Base-by-base conservation (phyloP, 306 rosid genomes). In the Luffa acutangula region DNA sequence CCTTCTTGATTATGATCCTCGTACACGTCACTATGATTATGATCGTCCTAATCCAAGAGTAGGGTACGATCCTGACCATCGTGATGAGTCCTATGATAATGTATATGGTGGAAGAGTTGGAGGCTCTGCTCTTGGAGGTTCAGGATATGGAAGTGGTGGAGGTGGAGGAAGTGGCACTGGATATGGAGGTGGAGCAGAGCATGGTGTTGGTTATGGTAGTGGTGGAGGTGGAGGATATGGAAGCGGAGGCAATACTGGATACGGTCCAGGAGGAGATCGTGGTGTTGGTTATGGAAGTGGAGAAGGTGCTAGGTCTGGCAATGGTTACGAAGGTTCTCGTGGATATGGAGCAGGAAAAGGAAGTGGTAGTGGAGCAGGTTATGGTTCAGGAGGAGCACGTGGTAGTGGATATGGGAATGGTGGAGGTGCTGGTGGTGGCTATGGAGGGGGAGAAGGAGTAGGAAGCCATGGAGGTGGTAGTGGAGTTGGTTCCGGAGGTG, bases 361-460 rank as follows among this genome's bases (percentile, higher is more conserved):
- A 21, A 82, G 77, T 18, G 82, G 80, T 33, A 83, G 78, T 9
- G 49, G 49, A 45, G 10, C 49, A 45, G 65, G 74, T n/a, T 86
- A 86, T 41, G 80, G 83, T 2, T 56, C 51, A 8, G 82, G 46
- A 31, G 75, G 33, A 25, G 31, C 31, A 25, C 0, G 85, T 58
- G 91, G 80, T 25, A 74, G 33, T 54, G 84, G 85, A n/a, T 86
- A 89, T 6, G 91, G 91, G 11, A 80, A 69, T 21, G 84, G 81
- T 12, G 21, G 54, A 4, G 80, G 82, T 0, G 75, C 41, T 48
- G 85, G 89, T 9, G 85, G 87, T 31, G 82, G 86, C 1, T 81
- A 72, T 6, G 84, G 84, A 7, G 63, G 49, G 0, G 49, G 49
- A 45, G 11, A 33, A 41, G 83, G 79, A 13, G 80, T 36, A 39